Evolutionary conservation across 768 basidiomycete species (phyloP), one percentile per base, ranked within the genome.

Genomic region (Suillus bovinus): DNA sequence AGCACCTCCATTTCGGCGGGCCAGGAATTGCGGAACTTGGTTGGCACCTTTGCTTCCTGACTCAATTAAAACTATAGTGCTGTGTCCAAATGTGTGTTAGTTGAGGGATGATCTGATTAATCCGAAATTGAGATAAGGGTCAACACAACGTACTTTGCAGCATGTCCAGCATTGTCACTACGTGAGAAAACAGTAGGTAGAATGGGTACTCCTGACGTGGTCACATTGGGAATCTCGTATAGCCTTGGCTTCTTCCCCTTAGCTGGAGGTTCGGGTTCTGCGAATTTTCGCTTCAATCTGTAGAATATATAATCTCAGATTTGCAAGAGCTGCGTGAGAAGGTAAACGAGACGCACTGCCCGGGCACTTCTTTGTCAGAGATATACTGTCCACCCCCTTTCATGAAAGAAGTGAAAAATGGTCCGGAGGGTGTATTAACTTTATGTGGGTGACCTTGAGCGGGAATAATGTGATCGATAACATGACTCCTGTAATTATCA

Each of bases 121-220:
- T 39, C 38, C 24, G 38, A 56, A 29, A 56, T 39, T 17, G 3
- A 58, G 34, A 39, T 14, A 58, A 60, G 57, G 38, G 33, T 42
- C 42, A 34, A 60, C 14, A 33, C 17, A 11, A 61, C 72, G 57
- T 62, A 69, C 72, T 34, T 38, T 50, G 50, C 50, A 34, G 46
- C 44, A 14, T 36, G 27, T 46, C 38, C 50, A 11, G 63, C 44
- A 46, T 20, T 47, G 33, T 60, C 63, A 60, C 60, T 39, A 29
- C 29, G 58, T 46, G 58, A 42, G 53, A 55, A 31, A 17, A 39
- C 20, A 38, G 39, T 16, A 24, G 46, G 49, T 31, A 20, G 24
- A 52, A n/a, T n/a, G 29, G 58, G 10, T n/a, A n/a, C 50, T 9
- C 42, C n/a, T 39, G 34, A 56, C 24, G 55, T 56, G 55, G 31